These are phyloP conservation scores for Diaporthe longicolla DNA, from an alignment of 2,329 filamentous ascomycete genomes.

Conservation along the genomic window DNA sequence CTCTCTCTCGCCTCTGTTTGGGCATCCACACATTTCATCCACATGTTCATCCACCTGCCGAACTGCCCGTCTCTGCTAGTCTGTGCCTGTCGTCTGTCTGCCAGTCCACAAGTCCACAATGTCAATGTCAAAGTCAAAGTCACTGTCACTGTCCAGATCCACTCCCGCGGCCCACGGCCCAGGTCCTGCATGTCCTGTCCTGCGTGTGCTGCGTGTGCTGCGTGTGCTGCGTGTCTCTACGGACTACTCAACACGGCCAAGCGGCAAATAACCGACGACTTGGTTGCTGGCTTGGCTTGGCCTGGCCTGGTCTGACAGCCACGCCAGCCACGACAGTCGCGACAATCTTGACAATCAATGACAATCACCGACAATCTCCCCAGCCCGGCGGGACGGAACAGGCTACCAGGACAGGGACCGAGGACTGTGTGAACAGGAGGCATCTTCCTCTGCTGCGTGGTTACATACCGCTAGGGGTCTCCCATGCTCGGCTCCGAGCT, in stretches of 20 bases:
- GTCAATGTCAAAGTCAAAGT: background rate
- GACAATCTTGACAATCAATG: slow-evolving; percentile 23
- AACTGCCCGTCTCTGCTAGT: too few species aligned
- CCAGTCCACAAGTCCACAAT: background rate
- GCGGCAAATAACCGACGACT: slow-evolving; percentile 17
- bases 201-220: background rate
- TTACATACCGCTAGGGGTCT: background rate
- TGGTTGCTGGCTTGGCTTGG: slow-evolving; percentile 6
- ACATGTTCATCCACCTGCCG: too few species aligned
- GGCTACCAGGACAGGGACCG: slow-evolving; percentile 4
- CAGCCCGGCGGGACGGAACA: slow-evolving; percentile 24
- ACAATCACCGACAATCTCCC: slow-evolving; percentile 7
- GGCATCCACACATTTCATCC: background rate
- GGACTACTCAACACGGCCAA: background rate
- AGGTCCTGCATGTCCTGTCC: background rate
- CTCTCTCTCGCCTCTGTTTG: slow-evolving; percentile 4
- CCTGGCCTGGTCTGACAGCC: slow-evolving; percentile 18
- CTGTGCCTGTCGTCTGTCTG: too few species aligned
- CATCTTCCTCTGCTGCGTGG: background rate
- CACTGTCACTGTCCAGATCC: background rate
- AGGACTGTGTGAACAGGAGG: background rate
- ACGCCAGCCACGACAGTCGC: slow-evolving; percentile 5
- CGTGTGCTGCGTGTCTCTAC: background rate
- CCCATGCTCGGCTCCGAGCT: slow-evolving; percentile 27
- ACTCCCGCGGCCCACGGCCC: slow-evolving; percentile 8